Base-by-base conservation (phyloP, 306 rosid genomes). In the Potentilla sterilis region DNA sequence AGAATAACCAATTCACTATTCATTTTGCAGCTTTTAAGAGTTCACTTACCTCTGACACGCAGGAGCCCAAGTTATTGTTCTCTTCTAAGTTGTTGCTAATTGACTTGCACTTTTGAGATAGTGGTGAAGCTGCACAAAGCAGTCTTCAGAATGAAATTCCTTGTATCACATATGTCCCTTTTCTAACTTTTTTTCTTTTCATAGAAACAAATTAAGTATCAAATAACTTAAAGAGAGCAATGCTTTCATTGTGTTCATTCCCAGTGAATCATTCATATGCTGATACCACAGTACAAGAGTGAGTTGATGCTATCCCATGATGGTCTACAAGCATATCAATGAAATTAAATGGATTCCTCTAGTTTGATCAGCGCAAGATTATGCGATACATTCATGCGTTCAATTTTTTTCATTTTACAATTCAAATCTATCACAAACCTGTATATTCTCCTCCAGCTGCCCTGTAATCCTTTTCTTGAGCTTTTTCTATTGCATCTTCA, bases 401-500 rank as follows among this genome's bases (percentile, higher is more conserved):
- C 46, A 1, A 16, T 6, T 18, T 18, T 61, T 15, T 24, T 13
- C 40, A 1, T 13, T 16, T 37, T 42, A 38, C 21, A 15, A 18
- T 19, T 18, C 11, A 18, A 37, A 35, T 32, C 5, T 37, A 34
- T 64, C 22, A 64, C n/a, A 74, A 67, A 86, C 92, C 92, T 84
- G 82, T 69, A 67, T 80, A 84, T 77, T 65, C 83, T 52, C 64
- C 69, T 73, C 38, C 21, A 14, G 79, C 74, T 38, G 70, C 83
- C 80, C 52, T 62, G 67, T 61, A 66, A 76, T 74, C 81, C 70
- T 54, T 67, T 13, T 76, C 85, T 70, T 79, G 81, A 59, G 73
- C 75, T 73, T 73, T 79, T 77, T 77, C 91, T 21, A 75, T 80
- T 59, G 57, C 65, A 62, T 85, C 88, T 78, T 80, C 81, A 77